Conservation (phyloP, 2,329 filamentous ascomycete species). For the Cercospora zeae-maydis region DNA sequence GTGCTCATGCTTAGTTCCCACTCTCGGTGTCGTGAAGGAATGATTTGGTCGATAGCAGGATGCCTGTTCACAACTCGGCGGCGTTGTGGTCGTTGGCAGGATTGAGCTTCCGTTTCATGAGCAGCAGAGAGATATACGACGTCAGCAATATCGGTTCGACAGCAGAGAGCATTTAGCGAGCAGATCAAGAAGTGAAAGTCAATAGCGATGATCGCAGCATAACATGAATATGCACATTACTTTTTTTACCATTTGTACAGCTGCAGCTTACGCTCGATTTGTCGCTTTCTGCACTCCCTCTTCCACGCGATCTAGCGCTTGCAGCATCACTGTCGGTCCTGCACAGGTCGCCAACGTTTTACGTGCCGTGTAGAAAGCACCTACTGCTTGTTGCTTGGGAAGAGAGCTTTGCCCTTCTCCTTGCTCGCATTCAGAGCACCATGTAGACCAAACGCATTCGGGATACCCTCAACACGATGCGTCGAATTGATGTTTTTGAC, state of each 20-base stretch:
- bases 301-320: neutral
- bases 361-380: neutral
- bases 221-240: neutral
- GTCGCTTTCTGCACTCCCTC: neutral
- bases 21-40: neutral
- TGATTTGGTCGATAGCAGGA: neutral
- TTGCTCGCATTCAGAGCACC: constrained; percentile 59
- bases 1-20: neutral
- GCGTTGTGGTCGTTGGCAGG: constrained; percentile 1
- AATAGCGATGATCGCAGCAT: neutral
- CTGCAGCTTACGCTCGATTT: neutral
- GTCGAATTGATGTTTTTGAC: constrained; percentile 89
- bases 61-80: neutral
- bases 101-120: neutral
- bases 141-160: neutral
- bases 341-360: neutral
- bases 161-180: neutral
- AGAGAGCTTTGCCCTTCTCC: constrained; percentile 34
- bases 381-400: constrained; percentile 24
- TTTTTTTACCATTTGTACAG: neutral
- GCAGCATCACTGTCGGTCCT: neutral
- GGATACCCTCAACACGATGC: constrained; percentile 73
- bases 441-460: constrained; percentile 63
- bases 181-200: neutral
- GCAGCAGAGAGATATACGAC: neutral